Conservation (phyloP, 192 early-diverging fungal species). For the Podila epicladia region DNA sequence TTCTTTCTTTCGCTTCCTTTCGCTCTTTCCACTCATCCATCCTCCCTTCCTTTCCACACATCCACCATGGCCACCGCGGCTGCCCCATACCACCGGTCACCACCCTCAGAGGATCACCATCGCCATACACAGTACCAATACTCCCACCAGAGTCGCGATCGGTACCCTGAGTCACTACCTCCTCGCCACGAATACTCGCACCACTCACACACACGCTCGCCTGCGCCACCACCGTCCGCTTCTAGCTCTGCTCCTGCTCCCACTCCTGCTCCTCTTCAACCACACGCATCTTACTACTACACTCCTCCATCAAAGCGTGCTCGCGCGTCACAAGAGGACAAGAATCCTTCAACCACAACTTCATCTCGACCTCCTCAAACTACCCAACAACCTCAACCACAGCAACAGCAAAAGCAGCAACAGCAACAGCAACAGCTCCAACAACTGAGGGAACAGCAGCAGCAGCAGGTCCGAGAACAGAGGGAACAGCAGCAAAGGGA, state of each 20-base stretch:
- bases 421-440: conserved; percentile 6
- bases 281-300: conserved; percentile 20
- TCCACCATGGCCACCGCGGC: no score
- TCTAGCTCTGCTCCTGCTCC: neutral
- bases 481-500: no score
- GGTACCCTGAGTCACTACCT: neutral
- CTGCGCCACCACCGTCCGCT: neutral
- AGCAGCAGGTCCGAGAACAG: no score
- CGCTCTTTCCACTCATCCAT: neutral
- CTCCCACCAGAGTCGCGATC: no score
- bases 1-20: neutral
- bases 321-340: neutral
- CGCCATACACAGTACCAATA: neutral
- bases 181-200: neutral
- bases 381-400: neutral
- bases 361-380: neutral
- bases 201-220: neutral
- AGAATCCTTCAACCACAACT: neutral
- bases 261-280: conserved; percentile 4
- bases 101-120: no score
- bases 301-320: conserved; percentile 4
- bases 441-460: neutral
- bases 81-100: no score
- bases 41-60: neutral
- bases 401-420: conserved; percentile 10